A percentile compares a stretch with the other conserved stretches of the same genome.
phyloP scores from a whole-genome alignment of 768 basidiomycete species.

The Auricularia sp. region DNA sequence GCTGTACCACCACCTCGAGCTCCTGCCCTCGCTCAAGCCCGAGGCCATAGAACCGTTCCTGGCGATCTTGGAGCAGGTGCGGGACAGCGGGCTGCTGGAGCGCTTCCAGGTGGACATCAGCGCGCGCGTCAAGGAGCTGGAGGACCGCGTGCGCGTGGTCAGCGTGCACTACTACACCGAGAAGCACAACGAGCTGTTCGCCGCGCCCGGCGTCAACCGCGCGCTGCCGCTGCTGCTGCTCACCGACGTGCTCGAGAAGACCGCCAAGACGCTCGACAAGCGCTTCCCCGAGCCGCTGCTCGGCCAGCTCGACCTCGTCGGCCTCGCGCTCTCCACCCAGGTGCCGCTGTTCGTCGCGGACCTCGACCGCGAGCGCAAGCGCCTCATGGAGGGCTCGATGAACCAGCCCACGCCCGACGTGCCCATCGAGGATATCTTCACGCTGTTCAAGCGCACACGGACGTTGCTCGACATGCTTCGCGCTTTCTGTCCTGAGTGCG shows the following conservation, averaged over 20 bases:
- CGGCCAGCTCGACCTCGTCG: slow-evolving; percentile 66
- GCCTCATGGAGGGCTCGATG: slow-evolving; percentile 71
- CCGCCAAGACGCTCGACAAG: slow-evolving; percentile 73
- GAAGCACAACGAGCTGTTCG: slow-evolving; percentile 53
- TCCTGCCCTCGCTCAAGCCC: slow-evolving; percentile 60
- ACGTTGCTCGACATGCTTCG: slow-evolving; percentile 67
- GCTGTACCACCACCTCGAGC: slow-evolving; percentile 76
- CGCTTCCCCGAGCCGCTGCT: slow-evolving; percentile 77
- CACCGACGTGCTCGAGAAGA: slow-evolving; percentile 85
- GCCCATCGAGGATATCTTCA: slow-evolving; percentile 83
- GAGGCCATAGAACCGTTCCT: slow-evolving; percentile 58
- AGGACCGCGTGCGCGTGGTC: slow-evolving; percentile 51
- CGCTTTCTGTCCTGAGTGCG: slow-evolving; percentile 73
- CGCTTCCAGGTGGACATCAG: slow-evolving; percentile 65
- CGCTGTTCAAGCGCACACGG: slow-evolving; percentile 70
- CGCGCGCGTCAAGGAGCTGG: slow-evolving; percentile 56
- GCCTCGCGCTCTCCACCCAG: slow-evolving; percentile 56
- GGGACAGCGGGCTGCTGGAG: slow-evolving; percentile 57
- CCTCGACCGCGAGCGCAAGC: slow-evolving; percentile 57
- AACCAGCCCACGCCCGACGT: slow-evolving; percentile 81
- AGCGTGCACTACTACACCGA: slow-evolving; percentile 50
- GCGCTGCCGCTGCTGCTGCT: slow-evolving; percentile 73
- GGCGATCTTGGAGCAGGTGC: slow-evolving; percentile 58
- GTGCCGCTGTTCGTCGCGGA: slow-evolving; percentile 60
- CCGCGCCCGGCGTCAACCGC: slow-evolving; percentile 66